Conservation (phyloP, 192 early-diverging fungal species). For the Endogone sp. region DNA sequence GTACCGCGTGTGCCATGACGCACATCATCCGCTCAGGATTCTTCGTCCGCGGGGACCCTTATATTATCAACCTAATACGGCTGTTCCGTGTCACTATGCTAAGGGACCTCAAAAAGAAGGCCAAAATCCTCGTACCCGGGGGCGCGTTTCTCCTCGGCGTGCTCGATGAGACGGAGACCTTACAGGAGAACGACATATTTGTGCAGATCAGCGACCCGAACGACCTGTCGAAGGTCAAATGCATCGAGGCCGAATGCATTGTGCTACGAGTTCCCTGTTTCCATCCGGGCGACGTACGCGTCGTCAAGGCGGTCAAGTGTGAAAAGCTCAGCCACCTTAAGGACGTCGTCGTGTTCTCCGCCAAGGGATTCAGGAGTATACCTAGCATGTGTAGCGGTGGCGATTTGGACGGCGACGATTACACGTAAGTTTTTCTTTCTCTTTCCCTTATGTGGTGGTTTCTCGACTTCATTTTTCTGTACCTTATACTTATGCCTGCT, state of each 20-base stretch:
- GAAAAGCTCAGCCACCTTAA: slow-evolving; percentile 36
- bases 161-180: slow-evolving; percentile 40
- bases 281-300: slow-evolving; percentile 61
- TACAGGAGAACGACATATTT: slow-evolving; percentile 47
- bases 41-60: slow-evolving; percentile 34
- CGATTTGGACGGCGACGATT: slow-evolving; percentile 80
- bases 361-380: slow-evolving; percentile 60
- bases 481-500: too few relatives aligned
- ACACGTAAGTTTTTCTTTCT: slow-evolving; percentile 36
- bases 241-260: slow-evolving; percentile 37
- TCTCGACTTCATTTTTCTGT: not conserved
- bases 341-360: slow-evolving; percentile 75
- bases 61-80: slow-evolving; percentile 35
- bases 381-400: slow-evolving; percentile 78
- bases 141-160: slow-evolving; percentile 55
- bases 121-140: slow-evolving; percentile 46
- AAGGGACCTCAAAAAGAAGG: slow-evolving; percentile 44
- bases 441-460: too few relatives aligned
- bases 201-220: slow-evolving; percentile 35
- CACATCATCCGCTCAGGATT: slow-evolving; percentile 47
- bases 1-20: slow-evolving; percentile 30
- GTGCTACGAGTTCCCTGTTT: slow-evolving; percentile 59
- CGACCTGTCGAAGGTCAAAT: slow-evolving; percentile 3
- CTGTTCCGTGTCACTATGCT: slow-evolving; percentile 40
- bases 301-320: slow-evolving; percentile 55